Evolutionary conservation across 495 filamentous ascomycete genomes (phyloP).

Genomic region (Trichoderma erinaceum): DNA sequence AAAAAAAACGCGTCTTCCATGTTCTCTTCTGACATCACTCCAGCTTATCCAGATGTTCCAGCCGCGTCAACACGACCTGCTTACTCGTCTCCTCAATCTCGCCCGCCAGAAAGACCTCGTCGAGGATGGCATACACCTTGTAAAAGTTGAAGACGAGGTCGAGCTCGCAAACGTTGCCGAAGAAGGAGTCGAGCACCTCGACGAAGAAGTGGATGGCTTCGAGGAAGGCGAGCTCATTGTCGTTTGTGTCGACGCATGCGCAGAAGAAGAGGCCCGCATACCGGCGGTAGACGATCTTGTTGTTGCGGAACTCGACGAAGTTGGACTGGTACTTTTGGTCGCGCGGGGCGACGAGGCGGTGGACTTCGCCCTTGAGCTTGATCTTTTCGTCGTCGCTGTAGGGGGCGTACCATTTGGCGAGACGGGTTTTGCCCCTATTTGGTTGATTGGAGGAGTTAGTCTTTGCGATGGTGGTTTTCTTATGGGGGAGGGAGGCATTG

Average conservation of each 20-base stretch:
- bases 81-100: constrained; percentile 99
- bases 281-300: constrained; percentile 91
- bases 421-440: constrained; percentile 88
- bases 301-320: constrained; percentile 92
- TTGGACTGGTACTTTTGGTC: constrained; percentile 99
- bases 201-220: constrained; percentile 99
- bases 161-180: constrained; percentile 98
- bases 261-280: constrained; percentile 98
- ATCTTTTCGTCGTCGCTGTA: constrained; percentile 97
- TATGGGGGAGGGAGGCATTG: background rate
- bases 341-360: constrained; percentile 92
- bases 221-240: constrained; percentile 95
- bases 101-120: constrained; percentile 90
- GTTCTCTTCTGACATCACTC: constrained; percentile 48
- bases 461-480: background rate
- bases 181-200: constrained; percentile 95
- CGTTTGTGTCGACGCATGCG: constrained; percentile 97
- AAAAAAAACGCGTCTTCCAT: background rate
- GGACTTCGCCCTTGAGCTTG: constrained; percentile 92
- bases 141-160: constrained; percentile 99
- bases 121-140: constrained; percentile 97
- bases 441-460: constrained; percentile 5
- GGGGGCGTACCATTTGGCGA: constrained; percentile 98
- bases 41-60: constrained; percentile 95
- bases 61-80: constrained; percentile 87